Conservation (phyloP, 164 flowering plant genomes). For the Vitis amurensis region DNA sequence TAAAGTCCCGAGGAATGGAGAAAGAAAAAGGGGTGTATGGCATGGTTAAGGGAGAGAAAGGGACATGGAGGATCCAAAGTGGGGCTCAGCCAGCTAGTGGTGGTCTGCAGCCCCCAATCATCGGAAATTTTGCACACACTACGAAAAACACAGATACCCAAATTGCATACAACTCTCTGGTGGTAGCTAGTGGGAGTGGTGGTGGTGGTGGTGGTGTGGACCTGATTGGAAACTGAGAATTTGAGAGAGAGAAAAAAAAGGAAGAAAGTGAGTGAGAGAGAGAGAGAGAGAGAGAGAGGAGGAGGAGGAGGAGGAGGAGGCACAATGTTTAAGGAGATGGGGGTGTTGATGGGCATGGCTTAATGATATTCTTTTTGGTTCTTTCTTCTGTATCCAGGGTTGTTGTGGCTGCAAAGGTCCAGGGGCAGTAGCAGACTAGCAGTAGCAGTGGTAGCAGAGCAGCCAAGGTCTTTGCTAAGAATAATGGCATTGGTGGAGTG, state of each 20-base stretch:
- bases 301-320: not conserved
- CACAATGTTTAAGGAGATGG: no score
- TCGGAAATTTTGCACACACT: constrained; percentile 26
- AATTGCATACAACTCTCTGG: not conserved
- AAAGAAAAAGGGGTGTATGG: no score
- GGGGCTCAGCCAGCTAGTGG: no score
- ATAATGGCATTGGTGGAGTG: no score
- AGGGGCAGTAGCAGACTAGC: no score
- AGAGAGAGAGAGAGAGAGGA: not conserved
- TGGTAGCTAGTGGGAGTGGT: no score
- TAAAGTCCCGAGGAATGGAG: constrained; percentile 11
- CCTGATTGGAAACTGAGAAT: constrained; percentile 5
- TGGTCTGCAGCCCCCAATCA: constrained; percentile 10
- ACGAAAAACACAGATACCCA: constrained; percentile 30
- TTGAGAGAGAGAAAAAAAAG: not conserved
- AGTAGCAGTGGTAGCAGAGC: no score
- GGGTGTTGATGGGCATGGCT: no score
- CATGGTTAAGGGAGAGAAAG: not conserved
- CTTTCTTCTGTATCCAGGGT: no score
- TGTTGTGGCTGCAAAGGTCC: no score
- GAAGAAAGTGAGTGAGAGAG: not conserved
- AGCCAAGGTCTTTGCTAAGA: no score
- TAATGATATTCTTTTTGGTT: no score
- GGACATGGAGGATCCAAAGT: not conserved
- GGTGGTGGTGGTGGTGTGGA: not conserved